A percentile compares a stretch with the other conserved stretches of the same genome.
phyloP scores from a whole-genome alignment of 2,329 filamentous ascomycete genomes.

The Sporothrix euskadiensis region DNA sequence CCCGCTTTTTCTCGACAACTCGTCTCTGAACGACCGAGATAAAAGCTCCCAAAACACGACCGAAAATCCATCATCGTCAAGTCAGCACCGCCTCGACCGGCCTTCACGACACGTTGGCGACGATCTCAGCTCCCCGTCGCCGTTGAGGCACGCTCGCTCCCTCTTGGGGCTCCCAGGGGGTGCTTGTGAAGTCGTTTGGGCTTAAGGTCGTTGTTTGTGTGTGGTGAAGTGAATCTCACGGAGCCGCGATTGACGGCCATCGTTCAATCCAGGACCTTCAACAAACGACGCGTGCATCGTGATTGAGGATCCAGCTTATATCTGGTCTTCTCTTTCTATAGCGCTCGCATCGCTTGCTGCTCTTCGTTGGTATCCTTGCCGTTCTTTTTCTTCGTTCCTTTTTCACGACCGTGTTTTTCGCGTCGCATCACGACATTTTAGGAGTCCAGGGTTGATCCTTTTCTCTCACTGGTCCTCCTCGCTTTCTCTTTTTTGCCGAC shows the following conservation, averaged over 20 bases:
- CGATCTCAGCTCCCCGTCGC: slow-evolving; percentile 42
- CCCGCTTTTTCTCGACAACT: not conserved
- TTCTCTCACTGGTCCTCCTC: not conserved
- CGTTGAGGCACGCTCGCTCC: slow-evolving; percentile 39
- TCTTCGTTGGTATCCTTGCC: slow-evolving; percentile 5
- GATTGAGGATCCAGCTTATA: not conserved
- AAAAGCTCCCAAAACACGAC: slow-evolving; percentile 9
- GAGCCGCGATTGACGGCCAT: slow-evolving; percentile 6
- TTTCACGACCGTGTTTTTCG: slow-evolving; percentile 15
- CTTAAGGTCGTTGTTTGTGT: slow-evolving; percentile 1
- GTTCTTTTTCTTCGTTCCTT: not conserved
- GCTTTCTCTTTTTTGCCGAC: not conserved
- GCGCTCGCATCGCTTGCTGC: not conserved
- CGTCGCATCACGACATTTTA: not conserved
- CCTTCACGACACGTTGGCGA: slow-evolving; percentile 46
- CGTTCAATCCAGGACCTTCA: slow-evolving; percentile 1
- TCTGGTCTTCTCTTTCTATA: not conserved
- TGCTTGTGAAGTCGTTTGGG: slow-evolving; percentile 20
- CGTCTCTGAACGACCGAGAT: slow-evolving; percentile 1
- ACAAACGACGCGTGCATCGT: slow-evolving; percentile 13
- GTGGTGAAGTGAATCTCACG: not conserved
- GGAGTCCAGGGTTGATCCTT: slow-evolving; percentile 13
- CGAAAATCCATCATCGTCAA: slow-evolving; percentile 10
- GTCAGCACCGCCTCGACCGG: slow-evolving; percentile 35
- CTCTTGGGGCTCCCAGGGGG: slow-evolving; percentile 42